These are phyloP conservation scores for Esteya vermicola DNA, from an alignment of 2,329 filamentous ascomycete genomes.

Conservation along the genomic window DNA sequence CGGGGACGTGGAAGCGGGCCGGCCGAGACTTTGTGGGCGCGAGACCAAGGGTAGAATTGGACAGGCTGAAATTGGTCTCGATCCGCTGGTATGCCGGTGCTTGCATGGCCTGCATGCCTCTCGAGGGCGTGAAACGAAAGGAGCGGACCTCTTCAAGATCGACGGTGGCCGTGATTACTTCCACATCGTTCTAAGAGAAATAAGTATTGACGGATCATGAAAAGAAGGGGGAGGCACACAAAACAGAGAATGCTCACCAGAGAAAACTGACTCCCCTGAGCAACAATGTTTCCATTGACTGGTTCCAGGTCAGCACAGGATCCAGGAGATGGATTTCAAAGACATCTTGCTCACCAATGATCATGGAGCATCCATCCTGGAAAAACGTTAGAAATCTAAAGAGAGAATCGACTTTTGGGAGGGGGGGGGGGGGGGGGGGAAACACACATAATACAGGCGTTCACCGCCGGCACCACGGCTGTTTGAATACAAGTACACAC, in stretches of 20 bases:
- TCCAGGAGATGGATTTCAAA: neutral
- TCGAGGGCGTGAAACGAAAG: conserved; percentile 39
- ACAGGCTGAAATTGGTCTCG: conserved; percentile 20
- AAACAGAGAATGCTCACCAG: neutral
- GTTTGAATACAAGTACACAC: conserved; percentile 43
- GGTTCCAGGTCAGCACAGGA: neutral
- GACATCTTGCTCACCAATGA: conserved; percentile 22
- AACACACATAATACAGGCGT: conserved; percentile 34
- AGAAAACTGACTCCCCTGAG: conserved; percentile 49
- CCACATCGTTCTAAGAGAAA: conserved; percentile 38
- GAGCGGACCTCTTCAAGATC: conserved; percentile 58
- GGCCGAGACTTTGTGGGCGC: conserved; percentile 21
- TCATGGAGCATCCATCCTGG: conserved; percentile 45
- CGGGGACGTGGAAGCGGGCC: conserved; percentile 40
- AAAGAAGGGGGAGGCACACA: too few species aligned
- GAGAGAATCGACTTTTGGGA: neutral
- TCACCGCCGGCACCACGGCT: conserved; percentile 29
- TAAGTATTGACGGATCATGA: conserved; percentile 13
- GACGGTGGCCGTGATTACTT: conserved; percentile 51
- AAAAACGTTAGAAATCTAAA: neutral
- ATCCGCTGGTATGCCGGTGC: conserved; percentile 29
- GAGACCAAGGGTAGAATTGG: conserved; percentile 15
- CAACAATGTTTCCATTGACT: conserved; percentile 47
- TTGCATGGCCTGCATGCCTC: conserved; percentile 42
- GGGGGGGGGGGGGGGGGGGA: neutral